Evolutionary conservation across 306 rosid species (phyloP).

Genomic region (Rubus idaeus): DNA sequence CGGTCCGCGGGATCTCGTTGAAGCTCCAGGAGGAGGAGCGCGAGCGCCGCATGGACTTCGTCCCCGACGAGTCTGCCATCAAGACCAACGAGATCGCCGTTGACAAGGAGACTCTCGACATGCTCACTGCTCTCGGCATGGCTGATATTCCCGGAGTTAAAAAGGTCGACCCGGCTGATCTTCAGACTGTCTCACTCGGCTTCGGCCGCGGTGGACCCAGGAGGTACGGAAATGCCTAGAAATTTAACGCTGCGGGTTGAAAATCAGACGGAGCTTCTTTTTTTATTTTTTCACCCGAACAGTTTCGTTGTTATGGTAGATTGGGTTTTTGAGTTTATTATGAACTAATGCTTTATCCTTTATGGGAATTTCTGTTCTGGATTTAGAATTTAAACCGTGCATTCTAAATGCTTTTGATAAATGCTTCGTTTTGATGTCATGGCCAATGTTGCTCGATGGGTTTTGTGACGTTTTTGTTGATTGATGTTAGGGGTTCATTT

Average conservation of each 20-base stretch:
- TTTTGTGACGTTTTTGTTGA: too few relatives aligned
- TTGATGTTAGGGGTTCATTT: neutral
- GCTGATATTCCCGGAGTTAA: constrained; percentile 44
- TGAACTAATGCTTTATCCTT: too few relatives aligned
- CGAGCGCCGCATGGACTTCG: constrained; percentile 70
- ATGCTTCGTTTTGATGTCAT: neutral
- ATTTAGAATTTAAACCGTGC: neutral
- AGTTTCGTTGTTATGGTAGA: neutral
- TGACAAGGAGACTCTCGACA: constrained; percentile 58
- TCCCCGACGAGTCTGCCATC: constrained; percentile 58
- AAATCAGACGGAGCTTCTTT: neutral
- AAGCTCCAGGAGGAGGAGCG: constrained; percentile 75
- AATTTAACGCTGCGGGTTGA: neutral
- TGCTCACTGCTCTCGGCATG: constrained; percentile 58
- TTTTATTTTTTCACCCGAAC: neutral
- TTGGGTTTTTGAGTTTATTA: neutral
- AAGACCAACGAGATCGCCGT: constrained; percentile 44
- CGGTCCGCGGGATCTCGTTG: constrained; percentile 63
- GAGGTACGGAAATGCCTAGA: constrained; percentile 34
- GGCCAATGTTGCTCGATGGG: neutral
- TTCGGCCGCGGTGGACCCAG: constrained; percentile 48
- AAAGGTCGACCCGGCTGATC: constrained; percentile 40
- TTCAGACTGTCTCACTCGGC: constrained; percentile 23
- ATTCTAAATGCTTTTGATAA: neutral
- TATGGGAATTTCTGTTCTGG: neutral